Conservation (phyloP, 1,284 basidiomycete species). For the Prillingera fragicola region DNA sequence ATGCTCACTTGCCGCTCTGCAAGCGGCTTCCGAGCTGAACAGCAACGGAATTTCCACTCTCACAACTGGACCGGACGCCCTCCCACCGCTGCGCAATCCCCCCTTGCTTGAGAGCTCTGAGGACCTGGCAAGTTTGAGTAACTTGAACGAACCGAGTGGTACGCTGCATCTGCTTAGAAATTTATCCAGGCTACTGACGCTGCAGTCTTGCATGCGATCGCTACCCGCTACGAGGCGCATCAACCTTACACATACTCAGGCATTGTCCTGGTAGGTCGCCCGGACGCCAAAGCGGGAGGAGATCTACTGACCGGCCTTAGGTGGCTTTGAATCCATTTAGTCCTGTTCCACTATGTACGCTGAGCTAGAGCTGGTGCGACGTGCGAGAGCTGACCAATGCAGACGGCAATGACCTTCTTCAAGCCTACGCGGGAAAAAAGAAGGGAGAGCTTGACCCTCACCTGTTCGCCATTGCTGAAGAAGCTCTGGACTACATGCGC, state of each 20-base stretch:
- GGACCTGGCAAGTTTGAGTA: conserved; percentile 94
- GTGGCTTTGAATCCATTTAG: conserved; percentile 99
- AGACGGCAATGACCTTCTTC: conserved; percentile 91
- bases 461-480: conserved; percentile 97
- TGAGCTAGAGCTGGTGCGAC: no score
- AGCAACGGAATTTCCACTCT: conserved; percentile 18
- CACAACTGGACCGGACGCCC: conserved; percentile 38
- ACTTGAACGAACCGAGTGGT: conserved; percentile 98
- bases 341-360: conserved; percentile 68
- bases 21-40: conserved; percentile 23
- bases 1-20: conserved; percentile 36
- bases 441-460: conserved; percentile 97
- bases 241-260: conserved; percentile 99
- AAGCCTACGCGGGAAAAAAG: conserved; percentile 87
- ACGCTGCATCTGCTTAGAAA: background rate
- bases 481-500: conserved; percentile 95
- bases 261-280: conserved; percentile 55
- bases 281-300: conserved; percentile 5
- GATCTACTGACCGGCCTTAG: conserved; percentile 11
- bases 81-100: conserved; percentile 94
- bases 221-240: conserved; percentile 92
- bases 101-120: conserved; percentile 94
- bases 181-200: no score
- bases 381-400: conserved; percentile 4
- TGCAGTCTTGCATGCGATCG: conserved; percentile 89